Base-by-base conservation (phyloP, 805 yeast species). In the Metschnikowia amazonensis region DNA sequence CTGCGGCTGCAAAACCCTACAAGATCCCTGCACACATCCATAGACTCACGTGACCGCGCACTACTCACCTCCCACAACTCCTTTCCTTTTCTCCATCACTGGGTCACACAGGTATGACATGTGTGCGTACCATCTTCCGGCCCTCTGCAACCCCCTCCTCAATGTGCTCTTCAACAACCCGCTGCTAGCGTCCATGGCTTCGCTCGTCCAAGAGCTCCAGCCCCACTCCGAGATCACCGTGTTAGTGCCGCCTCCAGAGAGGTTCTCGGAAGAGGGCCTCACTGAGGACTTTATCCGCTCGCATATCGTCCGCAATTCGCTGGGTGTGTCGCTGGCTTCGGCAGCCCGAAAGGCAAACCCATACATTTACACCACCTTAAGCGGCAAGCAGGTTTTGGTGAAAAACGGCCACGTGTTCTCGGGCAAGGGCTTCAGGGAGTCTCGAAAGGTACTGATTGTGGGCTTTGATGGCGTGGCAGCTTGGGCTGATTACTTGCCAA, bases 101-200 rank as follows among this genome's bases (percentile, higher is more conserved):
- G 13, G 28, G n/a, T 14, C 5, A 35, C 17, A 14, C 29, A 23
- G 16, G 21, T 11, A 27, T 37, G 41, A 10, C 32, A 38, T 38
- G 42, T 29, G 34, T 17, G 42, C 25, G 16, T 39, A 25, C 35
- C 77, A 77, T 53, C 67, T 78, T 29, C 86, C 87, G 2, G 59
- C 72, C 36, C 65, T 82, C 44, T 63, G 75, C 45, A 84, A 85
- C 55, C 89, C 90, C 7, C 66, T 82, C 29, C 65, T 85, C 27
- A 81, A 84, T 60, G 73, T 81, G 31, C 62, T 85, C 5, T 84
- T 86, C 68, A 82, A 84, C 64, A 80, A 84, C 53, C 83, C 85
- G 0, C 59, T 60, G 36, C 56, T 60, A 29, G 47, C 48, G 21
- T 65, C 69, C 66, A 20, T 20, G 42, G 46, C 80, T 0, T 74